Base-by-base conservation (phyloP, 1,139 yeast species). In the Tardiomyces blankii region DNA sequence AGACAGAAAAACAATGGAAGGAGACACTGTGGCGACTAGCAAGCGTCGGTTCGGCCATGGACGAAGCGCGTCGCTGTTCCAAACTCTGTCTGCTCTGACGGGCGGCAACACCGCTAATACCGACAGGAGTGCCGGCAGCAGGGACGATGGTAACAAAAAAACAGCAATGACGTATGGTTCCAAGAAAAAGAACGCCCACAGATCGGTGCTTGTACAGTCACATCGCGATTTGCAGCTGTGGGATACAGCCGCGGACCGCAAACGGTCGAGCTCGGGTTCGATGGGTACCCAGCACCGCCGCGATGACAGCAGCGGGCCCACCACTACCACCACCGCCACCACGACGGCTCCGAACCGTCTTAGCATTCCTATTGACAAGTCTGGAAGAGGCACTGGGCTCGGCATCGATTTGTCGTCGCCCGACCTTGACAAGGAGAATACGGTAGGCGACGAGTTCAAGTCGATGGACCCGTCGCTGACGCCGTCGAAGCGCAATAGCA, bases 151-250 rank as follows among this genome's bases (percentile, higher is more conserved):
- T 9, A 13, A 12, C 16, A 14, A 14, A 30, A 30, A 30, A 11
- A 30, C n/a, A 30, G 35, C 35, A 21, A 7, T 21, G 38, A 54
- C 57, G 2, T 54, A 54, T 44, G 57, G 59, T 32, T 49, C 46
- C 42, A 54, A 53, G 43, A 49, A 51, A 28, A 49, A 44, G 30
- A 35, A 49, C 18, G 41, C 39, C 19, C 56, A 51, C 42, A 49
- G 51, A 33, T 50, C 57, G 9, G 50, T 47, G 7, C 41, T 55
- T 43, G 46, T 55, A n/a, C 55, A 51, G 45, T 47, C 52, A 16
- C 54, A 54, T 28, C 44, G 48, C 18, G 58, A 52, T 21, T 50
- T 50, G 32, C 51, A 51, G 46, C 51, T 51, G 14, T 56, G 59
- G 59, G 48, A 48, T 35, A 52, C 51, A 41, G 47, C 53, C 3